Conservation (phyloP, 164 flowering plant species). For the Nymphaea thermarum region DNA sequence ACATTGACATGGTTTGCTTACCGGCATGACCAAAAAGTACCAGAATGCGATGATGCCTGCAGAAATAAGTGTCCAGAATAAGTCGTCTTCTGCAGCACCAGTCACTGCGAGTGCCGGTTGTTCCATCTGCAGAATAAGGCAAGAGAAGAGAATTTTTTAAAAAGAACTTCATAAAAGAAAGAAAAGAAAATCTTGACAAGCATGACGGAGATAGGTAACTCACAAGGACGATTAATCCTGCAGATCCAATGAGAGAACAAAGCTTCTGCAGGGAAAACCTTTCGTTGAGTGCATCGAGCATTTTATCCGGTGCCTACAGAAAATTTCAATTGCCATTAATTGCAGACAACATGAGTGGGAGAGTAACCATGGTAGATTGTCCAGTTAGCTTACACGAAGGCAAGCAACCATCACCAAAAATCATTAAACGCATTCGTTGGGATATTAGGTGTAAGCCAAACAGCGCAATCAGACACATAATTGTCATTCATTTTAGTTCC, state of each 20-base stretch:
- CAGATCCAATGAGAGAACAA: background rate
- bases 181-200: background rate
- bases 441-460: too few species aligned
- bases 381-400: too few species aligned
- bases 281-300: background rate
- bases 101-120: background rate
- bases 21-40: conserved; percentile 64
- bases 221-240: background rate
- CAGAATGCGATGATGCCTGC: conserved; percentile 37
- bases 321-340: too few species aligned
- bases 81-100: conserved; percentile 19
- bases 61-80: conserved; percentile 28
- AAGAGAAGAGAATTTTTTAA: background rate
- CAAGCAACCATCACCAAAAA: too few species aligned
- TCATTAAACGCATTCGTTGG: too few species aligned
- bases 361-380: too few species aligned
- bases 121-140: background rate
- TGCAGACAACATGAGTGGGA: too few species aligned
- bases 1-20: conserved; percentile 17
- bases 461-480: too few species aligned
- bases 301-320: background rate
- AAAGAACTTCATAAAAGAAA: background rate
- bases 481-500: too few species aligned
- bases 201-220: background rate
- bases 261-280: background rate